Conservation (phyloP, 1,284 basidiomycete genomes). For the Phlebopus sp. region DNA sequence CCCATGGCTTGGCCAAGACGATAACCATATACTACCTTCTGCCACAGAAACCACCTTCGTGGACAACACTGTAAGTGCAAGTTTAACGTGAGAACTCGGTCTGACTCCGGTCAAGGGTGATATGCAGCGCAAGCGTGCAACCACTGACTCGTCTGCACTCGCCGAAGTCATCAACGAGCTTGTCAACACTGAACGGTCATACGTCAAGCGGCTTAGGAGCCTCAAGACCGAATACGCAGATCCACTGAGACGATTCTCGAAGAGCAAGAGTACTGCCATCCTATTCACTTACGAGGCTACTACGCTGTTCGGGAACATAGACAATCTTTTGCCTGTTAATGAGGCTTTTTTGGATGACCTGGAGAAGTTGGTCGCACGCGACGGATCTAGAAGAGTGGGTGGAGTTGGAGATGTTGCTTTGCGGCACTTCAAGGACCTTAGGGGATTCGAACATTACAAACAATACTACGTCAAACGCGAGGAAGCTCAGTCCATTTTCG, state of each 20-base stretch:
- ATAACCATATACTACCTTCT: slow-evolving; percentile 42
- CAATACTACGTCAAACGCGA: slow-evolving; percentile 92
- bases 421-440: slow-evolving; percentile 77
- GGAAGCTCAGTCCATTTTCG: slow-evolving; percentile 88
- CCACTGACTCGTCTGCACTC: slow-evolving; percentile 62
- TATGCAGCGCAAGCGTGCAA: slow-evolving; percentile 49
- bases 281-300: slow-evolving; percentile 90
- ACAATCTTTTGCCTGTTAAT: slow-evolving; percentile 84
- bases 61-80: slow-evolving; percentile 42
- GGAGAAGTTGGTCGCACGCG: slow-evolving; percentile 67
- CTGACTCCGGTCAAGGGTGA: slow-evolving; percentile 36
- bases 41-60: slow-evolving; percentile 36
- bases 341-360: slow-evolving; percentile 84
- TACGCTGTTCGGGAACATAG: slow-evolving; percentile 91
- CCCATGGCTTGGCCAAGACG: slow-evolving; percentile 45
- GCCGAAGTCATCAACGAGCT: slow-evolving; percentile 73
- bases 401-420: slow-evolving; percentile 84
- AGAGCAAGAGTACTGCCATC: slow-evolving; percentile 81
- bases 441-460: slow-evolving; percentile 87
- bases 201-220: slow-evolving; percentile 70
- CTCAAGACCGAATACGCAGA: slow-evolving; percentile 86
- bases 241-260: slow-evolving; percentile 83
- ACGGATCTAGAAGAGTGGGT: slow-evolving; percentile 55
- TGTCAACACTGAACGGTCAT: slow-evolving; percentile 73
- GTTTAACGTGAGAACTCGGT: not conserved